A percentile compares a stretch with the other conserved stretches of the same genome.
These are phyloP conservation scores for Vaccinium darrowii DNA, from an alignment of 148 eudicot genomes.

Conservation along the genomic window DNA sequence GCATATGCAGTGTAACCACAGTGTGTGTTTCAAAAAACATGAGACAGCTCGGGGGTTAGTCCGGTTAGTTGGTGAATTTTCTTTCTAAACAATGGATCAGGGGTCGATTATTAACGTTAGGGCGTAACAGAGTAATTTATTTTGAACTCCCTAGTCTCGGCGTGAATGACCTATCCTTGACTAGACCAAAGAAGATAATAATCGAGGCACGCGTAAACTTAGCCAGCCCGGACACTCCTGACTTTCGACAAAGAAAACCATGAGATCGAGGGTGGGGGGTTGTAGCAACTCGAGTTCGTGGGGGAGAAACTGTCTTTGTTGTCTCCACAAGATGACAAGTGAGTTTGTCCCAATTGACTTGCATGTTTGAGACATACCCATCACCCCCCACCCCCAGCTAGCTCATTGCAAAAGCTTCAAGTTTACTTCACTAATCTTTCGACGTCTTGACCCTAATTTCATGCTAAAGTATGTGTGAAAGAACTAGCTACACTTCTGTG, in stretches of 20 bases:
- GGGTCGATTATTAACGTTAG: too few relatives aligned
- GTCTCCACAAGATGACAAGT: constrained; percentile 26
- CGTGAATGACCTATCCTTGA: too few relatives aligned
- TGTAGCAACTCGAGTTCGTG: constrained; percentile 23
- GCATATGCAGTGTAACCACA: background rate
- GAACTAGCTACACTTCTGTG: background rate
- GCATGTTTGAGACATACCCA: constrained; percentile 15
- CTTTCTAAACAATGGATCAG: too few relatives aligned
- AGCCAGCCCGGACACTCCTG: too few relatives aligned
- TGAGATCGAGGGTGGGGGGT: background rate
- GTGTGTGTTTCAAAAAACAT: background rate
- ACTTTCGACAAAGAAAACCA: too few relatives aligned
- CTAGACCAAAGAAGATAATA: too few relatives aligned
- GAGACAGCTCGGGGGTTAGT: too few relatives aligned
- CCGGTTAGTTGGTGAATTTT: too few relatives aligned
- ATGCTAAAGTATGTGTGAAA: background rate
- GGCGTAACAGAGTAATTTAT: too few relatives aligned
- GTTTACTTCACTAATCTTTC: constrained; percentile 6
- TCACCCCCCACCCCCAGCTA: background rate
- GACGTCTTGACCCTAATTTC: constrained; percentile 7
- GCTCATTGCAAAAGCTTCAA: background rate
- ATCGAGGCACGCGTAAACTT: too few relatives aligned
- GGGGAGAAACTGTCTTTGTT: constrained; percentile 10
- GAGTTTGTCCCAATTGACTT: constrained; percentile 17
- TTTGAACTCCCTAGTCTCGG: too few relatives aligned